Conservation (phyloP, 768 basidiomycete species). For the Macrolepiota albuminosa region DNA sequence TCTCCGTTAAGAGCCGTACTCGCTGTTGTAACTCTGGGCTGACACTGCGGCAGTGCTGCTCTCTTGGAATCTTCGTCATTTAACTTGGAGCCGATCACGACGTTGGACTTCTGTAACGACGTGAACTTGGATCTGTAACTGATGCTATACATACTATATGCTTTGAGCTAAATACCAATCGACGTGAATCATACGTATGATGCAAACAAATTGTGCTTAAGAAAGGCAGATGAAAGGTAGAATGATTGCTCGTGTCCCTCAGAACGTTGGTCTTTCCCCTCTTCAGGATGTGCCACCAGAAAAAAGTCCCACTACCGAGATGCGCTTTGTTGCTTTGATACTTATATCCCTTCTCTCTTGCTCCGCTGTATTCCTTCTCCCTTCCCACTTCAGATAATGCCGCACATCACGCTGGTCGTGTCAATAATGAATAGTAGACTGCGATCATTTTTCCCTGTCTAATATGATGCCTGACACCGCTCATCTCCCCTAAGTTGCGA, state of each 20-base stretch:
- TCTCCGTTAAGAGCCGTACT: neutral
- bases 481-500: neutral
- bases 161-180: neutral
- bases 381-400: neutral
- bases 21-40: neutral
- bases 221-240: neutral
- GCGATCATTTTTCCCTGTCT: neutral
- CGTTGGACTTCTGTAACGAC: neutral
- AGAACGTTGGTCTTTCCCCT: constrained; percentile 10
- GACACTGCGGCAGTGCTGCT: neutral
- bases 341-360: neutral
- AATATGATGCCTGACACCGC: neutral
- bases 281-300: neutral
- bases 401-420: neutral
- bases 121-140: neutral
- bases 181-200: neutral
- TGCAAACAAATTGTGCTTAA: neutral
- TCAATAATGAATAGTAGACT: neutral
- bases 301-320: neutral
- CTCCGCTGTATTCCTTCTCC: neutral
- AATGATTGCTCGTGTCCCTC: neutral
- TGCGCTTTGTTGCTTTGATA: constrained; percentile 1
- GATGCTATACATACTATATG: neutral
- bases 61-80: neutral
- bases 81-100: neutral